Base-by-base conservation (phyloP, 2,329 filamentous ascomycete species). In the Trichoderma polysporum region DNA sequence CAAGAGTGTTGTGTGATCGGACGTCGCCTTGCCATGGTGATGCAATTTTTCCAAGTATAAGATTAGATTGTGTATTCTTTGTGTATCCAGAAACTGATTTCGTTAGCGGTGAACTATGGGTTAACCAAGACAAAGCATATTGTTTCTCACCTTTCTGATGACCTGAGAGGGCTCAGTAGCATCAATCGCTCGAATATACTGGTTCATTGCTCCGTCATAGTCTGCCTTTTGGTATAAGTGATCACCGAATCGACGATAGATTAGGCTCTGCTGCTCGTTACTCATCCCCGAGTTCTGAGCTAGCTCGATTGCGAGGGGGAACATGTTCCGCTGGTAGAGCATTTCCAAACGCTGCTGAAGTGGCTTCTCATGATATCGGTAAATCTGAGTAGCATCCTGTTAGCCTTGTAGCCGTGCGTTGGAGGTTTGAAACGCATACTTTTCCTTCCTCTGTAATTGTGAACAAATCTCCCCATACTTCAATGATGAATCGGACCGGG, bases 161-260 rank as follows among this genome's bases (percentile, higher is more conserved):
- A 98, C 93, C 75, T 97, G 94, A 1, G 94, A 97, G 7, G 94
- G 94, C 74, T 98, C 94, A 0, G 94, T 98, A 68, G 92, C 95
- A 75, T 97, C 94, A 68, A 99, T 97, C 0, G 96, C 94, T 72
- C 93, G 91, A 69, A 99, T 88, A 75, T 99, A 99, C 77, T 98
- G 95, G 73, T 96, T 91, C 96, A 99, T 99, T n/a, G 96, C 94
- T 7, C 92, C 95, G 75, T 99, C 95, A 74, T 94, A 99, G 75
- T 97, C 94, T 4, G 91, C 93, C 74, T 97, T 97, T 71, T 96
- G 92, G 74, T 99, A 98, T 3, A 98, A 80, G 74, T 94, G 92
- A 76, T 99, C 95, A 13, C 94, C 95, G 77, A 97, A 98, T 76
- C 90, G 94, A 67, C 94, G 89, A 75, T 94, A 96, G 67, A 99